Evolutionary conservation across 2,329 filamentous ascomycete genomes (phyloP).

Genomic region (Pseudogymnoascus sp.): DNA sequence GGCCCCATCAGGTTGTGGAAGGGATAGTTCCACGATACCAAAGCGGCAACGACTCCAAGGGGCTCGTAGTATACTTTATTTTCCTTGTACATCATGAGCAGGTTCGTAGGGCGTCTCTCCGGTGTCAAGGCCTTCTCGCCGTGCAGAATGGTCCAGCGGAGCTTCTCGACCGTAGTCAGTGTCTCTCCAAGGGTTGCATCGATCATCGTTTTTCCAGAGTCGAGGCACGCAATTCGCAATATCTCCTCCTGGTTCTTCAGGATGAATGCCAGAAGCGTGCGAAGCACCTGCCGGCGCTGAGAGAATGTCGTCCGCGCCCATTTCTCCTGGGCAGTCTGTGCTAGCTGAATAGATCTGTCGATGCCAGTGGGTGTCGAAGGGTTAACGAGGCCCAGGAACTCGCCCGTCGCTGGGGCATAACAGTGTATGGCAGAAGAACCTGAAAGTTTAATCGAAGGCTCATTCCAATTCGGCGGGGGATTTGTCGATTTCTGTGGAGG

Average conservation of each 20-base stretch:
- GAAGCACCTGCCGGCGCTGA: conserved; percentile 70
- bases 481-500: conserved; percentile 49
- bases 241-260: conserved; percentile 86
- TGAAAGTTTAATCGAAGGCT: conserved; percentile 37
- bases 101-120: conserved; percentile 71
- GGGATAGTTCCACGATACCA: conserved; percentile 95
- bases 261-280: conserved; percentile 72
- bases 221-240: conserved; percentile 75
- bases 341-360: conserved; percentile 68
- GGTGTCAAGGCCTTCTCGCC: conserved; percentile 73
- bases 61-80: conserved; percentile 90
- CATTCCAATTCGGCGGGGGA: background rate
- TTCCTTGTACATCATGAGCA: conserved; percentile 92
- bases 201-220: conserved; percentile 93
- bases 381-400: conserved; percentile 70
- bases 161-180: conserved; percentile 85
- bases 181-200: conserved; percentile 94
- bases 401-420: conserved; percentile 83
- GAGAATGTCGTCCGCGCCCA: conserved; percentile 76
- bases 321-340: conserved; percentile 63
- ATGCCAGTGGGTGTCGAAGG: conserved; percentile 71
- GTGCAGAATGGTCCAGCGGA: conserved; percentile 88
- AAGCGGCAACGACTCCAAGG: conserved; percentile 82
- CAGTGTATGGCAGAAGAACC: conserved; percentile 68
- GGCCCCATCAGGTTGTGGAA: conserved; percentile 94